Evolutionary conservation across 768 basidiomycete genomes (phyloP).

Genomic region (Xanthoconium purpureum): DNA sequence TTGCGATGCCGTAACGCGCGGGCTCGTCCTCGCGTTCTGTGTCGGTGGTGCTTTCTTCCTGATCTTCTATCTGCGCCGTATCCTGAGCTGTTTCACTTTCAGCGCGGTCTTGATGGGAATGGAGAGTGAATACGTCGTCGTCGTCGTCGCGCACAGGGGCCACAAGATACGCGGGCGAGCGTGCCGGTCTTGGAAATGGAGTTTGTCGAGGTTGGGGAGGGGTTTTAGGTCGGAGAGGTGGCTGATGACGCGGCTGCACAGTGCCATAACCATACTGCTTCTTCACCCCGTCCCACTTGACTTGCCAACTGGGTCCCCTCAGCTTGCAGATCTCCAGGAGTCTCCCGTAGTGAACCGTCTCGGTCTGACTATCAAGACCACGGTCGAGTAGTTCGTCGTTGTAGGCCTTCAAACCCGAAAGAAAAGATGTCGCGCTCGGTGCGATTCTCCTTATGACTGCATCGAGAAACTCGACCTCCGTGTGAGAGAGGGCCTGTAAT

Average conservation of each 20-base stretch:
- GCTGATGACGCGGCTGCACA: slow-evolving; percentile 10
- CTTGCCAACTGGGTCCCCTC: slow-evolving; percentile 76
- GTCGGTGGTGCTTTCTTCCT: slow-evolving; percentile 8
- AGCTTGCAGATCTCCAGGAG: slow-evolving; percentile 79
- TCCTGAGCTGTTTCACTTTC: slow-evolving; percentile 20
- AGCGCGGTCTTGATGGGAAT: slow-evolving; percentile 42
- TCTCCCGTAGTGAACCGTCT: slow-evolving; percentile 79
- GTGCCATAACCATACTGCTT: slow-evolving; percentile 43
- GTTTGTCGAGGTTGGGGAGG: slow-evolving; percentile 18
- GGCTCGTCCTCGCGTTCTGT: slow-evolving; percentile 25
- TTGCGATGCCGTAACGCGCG: slow-evolving; percentile 2
- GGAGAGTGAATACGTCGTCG: slow-evolving; percentile 41
- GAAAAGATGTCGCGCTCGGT: slow-evolving; percentile 67
- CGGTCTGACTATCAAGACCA: slow-evolving; percentile 70
- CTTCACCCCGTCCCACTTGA: slow-evolving; percentile 78
- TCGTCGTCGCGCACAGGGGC: slow-evolving; percentile 35
- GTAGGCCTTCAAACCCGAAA: slow-evolving; percentile 82
- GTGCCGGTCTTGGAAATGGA: slow-evolving; percentile 19
- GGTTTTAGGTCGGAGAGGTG: slow-evolving; percentile 8
- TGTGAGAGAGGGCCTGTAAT: slow-evolving; percentile 45
- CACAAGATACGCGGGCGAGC: slow-evolving; percentile 23
- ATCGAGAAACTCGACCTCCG: slow-evolving; percentile 72
- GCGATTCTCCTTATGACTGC: slow-evolving; percentile 69
- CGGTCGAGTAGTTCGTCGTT: slow-evolving; percentile 72
- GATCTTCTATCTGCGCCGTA: slow-evolving; percentile 13